Percentiles rank a stretch among this genome's conserved stretches.
phyloP scores from a whole-genome alignment of 192 early-diverging fungal species.

The Piromyces sp. region DNA sequence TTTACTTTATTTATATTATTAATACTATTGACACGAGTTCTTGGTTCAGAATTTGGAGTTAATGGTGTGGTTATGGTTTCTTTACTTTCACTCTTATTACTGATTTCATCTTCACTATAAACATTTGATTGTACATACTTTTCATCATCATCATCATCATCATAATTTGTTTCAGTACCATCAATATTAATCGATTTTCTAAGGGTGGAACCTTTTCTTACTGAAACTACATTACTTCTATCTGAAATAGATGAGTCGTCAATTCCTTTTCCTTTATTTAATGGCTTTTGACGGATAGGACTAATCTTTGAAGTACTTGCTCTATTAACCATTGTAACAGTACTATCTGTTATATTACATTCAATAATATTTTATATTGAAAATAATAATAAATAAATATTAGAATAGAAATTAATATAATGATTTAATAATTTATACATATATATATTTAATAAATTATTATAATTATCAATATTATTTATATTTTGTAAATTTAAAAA shows the following conservation, averaged over 20 bases:
- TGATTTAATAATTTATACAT: too few species aligned
- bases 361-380: too few species aligned
- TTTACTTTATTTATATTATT: background rate
- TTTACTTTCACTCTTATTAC: background rate
- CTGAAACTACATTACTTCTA: background rate
- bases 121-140: background rate
- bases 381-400: too few species aligned
- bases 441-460: too few species aligned
- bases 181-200: background rate
- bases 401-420: too few species aligned
- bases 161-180: background rate
- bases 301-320: too few species aligned
- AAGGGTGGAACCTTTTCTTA: background rate
- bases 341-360: too few species aligned
- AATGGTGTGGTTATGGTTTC: background rate
- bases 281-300: too few species aligned
- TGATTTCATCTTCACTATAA: background rate
- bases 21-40: background rate
- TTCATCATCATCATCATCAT: background rate
- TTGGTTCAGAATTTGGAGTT: background rate
- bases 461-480: too few species aligned
- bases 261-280: background rate
- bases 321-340: too few species aligned
- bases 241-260: background rate
- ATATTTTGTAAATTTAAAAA: too few species aligned